Conservation (phyloP, 192 early-diverging fungal genomes). For the Radiomyces spectabilis region DNA sequence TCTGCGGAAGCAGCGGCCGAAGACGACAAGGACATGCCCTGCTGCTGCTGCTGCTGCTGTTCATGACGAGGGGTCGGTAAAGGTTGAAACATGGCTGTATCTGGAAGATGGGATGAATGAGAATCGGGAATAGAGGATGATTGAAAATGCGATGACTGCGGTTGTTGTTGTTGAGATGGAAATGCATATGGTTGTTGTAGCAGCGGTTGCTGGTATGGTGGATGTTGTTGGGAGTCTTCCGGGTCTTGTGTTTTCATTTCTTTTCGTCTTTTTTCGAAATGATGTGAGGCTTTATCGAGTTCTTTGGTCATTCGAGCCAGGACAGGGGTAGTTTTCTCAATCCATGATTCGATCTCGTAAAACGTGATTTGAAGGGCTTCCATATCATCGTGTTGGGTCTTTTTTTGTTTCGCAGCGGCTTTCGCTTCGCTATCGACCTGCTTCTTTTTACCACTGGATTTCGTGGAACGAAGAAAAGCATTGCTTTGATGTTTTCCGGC, state of each 20-base stretch:
- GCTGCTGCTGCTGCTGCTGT: no score
- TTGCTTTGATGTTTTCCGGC: neutral
- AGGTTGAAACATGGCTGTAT: no score
- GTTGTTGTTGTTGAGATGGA: neutral
- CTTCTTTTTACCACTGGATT: neutral
- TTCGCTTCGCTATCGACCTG: conserved; percentile 15
- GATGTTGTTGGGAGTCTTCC: neutral
- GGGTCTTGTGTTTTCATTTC: neutral
- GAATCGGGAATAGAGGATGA: neutral
- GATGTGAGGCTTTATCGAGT: conserved; percentile 26
- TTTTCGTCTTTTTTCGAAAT: conserved; percentile 21
- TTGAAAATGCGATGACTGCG: neutral
- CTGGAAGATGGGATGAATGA: no score
- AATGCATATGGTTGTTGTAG: conserved; percentile 1
- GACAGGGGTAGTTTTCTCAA: conserved; percentile 28
- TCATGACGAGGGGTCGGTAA: no score
- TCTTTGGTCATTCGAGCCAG: conserved; percentile 31
- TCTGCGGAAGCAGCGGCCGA: neutral
- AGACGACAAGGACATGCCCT: no score
- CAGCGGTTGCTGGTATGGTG: neutral
- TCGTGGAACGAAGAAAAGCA: no score
- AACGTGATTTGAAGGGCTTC: conserved; percentile 34
- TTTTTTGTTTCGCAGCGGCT: conserved; percentile 19
- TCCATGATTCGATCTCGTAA: conserved; percentile 36
- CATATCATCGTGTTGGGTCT: conserved; percentile 26